Base-by-base conservation (phyloP, 331 rosid genomes). In the Spiraea crenata region DNA sequence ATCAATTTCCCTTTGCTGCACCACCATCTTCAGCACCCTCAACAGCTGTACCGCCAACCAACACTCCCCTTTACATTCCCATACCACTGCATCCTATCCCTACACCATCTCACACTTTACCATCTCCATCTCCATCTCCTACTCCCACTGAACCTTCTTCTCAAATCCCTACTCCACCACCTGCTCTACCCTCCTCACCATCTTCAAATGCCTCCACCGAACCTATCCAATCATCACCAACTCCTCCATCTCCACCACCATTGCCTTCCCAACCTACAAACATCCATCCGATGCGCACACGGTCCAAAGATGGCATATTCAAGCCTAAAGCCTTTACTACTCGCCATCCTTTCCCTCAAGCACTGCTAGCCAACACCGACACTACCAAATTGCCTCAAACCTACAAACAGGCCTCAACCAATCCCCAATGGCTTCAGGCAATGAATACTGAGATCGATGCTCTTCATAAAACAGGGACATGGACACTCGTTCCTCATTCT, bases 401-500 rank as follows among this genome's bases (percentile, higher is more conserved):
- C 4, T 25, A 4, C 7, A 1, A n/a, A 0, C 19, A 9, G 1
- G 76, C 60, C 0, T 3, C 44, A 0, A 48, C 35, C 1, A 37
- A 38, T 13, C 16, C 31, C 0, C 7, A 6, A 0, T 64, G 65
- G 72, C 3, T 3, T 0, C 3, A 1, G 0, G 49, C 71, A 0
- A 74, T 74, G 71, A 2, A 25, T 5, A 7, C 40, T 5, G 73
- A 66, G 3, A 35, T 35, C 15, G 1, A 9, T 20, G 64, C 70
- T 0, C 17, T 67, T 0, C 2, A 15, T 0, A 0, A 0, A 0
- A 67, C 42, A 9, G 9, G 3, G 0, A 67, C 74, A 0, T 67
- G 59, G 69, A 0, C 9, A 2, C 7, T 75, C 0, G 69, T 75
- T 1, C 47, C 69, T 20, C 6, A 17, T 2, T 12, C 17, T 10